Percentiles rank a stretch among this genome's conserved stretches.
Conservation (phyloP, 2,329 filamentous ascomycete species). For the Hymenoscyphus repandus region DNA sequence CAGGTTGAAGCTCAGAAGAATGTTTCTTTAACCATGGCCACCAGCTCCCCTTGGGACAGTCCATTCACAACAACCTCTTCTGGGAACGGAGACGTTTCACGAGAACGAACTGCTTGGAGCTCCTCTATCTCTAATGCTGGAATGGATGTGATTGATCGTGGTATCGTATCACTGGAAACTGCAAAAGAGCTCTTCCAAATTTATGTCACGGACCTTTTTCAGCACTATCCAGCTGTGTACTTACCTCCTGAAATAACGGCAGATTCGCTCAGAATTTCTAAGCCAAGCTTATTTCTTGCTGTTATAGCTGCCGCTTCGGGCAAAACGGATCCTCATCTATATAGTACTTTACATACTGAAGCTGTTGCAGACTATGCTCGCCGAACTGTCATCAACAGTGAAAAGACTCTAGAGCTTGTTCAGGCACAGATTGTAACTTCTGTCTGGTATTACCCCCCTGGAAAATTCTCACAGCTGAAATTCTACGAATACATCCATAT, state of each 20-base stretch:
- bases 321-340: conserved; percentile 37
- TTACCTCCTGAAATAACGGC: conserved; percentile 47
- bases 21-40: too few species aligned
- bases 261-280: conserved; percentile 47
- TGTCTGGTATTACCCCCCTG: conserved; percentile 42
- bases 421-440: conserved; percentile 41
- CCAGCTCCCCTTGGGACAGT: too few species aligned
- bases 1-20: neutral
- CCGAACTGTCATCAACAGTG: conserved; percentile 39
- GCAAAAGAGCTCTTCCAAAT: conserved; percentile 49
- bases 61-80: neutral
- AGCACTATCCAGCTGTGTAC: conserved; percentile 55
- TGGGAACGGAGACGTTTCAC: neutral
- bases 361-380: conserved; percentile 40
- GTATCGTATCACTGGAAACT: conserved; percentile 48
- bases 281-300: conserved; percentile 63
- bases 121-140: conserved; percentile 10
- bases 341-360: conserved; percentile 39
- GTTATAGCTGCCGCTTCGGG: conserved; percentile 60
- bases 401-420: conserved; percentile 44
- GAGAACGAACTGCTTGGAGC: neutral
- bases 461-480: conserved; percentile 37
- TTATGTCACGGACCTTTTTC: conserved; percentile 52
- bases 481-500: conserved; percentile 46
- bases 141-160: conserved; percentile 46